A percentile compares a stretch with the other conserved stretches of the same genome.
Conservation (phyloP, 495 filamentous ascomycete species). For the Jackrogersella minutella region DNA sequence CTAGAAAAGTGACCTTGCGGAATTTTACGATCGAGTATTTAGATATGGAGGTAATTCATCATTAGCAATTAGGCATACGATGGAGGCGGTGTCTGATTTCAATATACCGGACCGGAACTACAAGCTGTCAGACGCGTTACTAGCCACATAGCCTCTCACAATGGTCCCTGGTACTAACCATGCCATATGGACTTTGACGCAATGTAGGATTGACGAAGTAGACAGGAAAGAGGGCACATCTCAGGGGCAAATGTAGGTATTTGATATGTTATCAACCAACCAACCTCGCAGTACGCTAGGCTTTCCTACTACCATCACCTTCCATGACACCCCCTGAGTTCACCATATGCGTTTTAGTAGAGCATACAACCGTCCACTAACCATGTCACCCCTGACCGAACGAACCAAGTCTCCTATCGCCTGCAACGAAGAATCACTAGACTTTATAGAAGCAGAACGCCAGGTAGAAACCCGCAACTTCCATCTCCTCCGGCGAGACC, state of each 20-base stretch:
- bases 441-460: slow-evolving; percentile 96
- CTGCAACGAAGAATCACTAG: slow-evolving; percentile 46
- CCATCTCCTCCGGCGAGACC: slow-evolving; percentile 83
- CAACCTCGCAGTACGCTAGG: not conserved
- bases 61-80: too few relatives aligned
- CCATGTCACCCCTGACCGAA: not conserved
- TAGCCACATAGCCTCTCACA: too few relatives aligned
- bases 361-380: not conserved
- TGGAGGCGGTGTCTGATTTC: too few relatives aligned
- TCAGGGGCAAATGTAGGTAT: not conserved
- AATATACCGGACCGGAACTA: too few relatives aligned
- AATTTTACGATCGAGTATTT: not conserved
- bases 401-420: not conserved
- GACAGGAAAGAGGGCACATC: not conserved
- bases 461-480: slow-evolving; percentile 88
- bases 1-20: not conserved
- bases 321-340: not conserved
- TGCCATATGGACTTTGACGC: not conserved
- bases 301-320: too few relatives aligned
- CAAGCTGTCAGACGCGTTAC: too few relatives aligned
- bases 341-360: not conserved
- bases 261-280: not conserved
- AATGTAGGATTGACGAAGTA: not conserved
- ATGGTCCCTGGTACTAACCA: not conserved
- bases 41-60: not conserved